Base-by-base conservation (phyloP, 129 eudicot species). In the Chrysanthemum seticuspe region DNA sequence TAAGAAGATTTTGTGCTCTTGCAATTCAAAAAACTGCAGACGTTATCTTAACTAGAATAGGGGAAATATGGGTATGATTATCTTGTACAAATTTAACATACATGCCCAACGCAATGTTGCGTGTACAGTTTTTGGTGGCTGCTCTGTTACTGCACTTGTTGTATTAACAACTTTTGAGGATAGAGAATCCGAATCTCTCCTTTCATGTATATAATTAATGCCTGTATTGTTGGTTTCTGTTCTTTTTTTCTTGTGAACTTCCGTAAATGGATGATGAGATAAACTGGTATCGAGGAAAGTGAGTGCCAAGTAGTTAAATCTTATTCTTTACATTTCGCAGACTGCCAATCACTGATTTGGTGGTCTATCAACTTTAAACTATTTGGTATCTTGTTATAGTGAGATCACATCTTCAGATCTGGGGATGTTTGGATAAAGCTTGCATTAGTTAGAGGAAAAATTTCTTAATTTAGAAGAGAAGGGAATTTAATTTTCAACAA, bases 21-120 rank as follows among this genome's bases (percentile, higher is more conserved):
- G 96, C 70, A 89, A 87, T 58, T 85, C 96, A 3, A 87, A 72
- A 68, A 83, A 81, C 59, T 89, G 96, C 79, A 83, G 85, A 79
- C 92, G 84, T 49, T 89, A 78, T 76, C 85, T 89, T 21, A 89
- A 89, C 75, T 89, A 72, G 81, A 36, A 59, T 19, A 49, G 14
- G 23, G 36, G 11, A 1, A 13, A 51, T 5, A 8, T 4, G 13
- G 23, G 18, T 21, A 2, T 40, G 25, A 4, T 61, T 61, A 12
- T n/a, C 13, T 50, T 63, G 78, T 64, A 74, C 64, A 74, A 62
- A 62, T 62, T 49, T 54, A n/a, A 14, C 50, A 51, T 27, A 51
- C 40, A 27, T 21, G 13, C 45, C 25, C 56, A 52, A n/a, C 51
- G 48, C 34, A 53, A 55, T 59, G 57, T 5, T 59, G 49, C 62